Base-by-base conservation (phyloP, 306 rosid genomes). In the Hylodesmum podocarpum region DNA sequence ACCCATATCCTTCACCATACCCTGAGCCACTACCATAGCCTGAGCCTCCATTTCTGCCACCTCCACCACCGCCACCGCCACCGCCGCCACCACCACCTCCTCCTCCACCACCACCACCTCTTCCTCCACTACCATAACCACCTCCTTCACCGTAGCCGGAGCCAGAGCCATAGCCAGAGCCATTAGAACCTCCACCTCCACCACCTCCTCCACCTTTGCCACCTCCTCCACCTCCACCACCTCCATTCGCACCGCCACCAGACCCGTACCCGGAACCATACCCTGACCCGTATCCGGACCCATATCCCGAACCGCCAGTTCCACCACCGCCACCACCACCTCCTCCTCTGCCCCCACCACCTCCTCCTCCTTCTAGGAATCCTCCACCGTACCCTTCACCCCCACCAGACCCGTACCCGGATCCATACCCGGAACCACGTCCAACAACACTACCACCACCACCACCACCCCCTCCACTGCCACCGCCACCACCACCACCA, bases 261-360 rank as follows among this genome's bases (percentile, higher is more conserved):
- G 62, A 34, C 36, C 96, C 90, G 0, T 80, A 85, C 0, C 94
- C 97, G 13, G 86, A 73, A 0, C 84, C 79, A 14, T 65, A 80
- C 5, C 96, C 91, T 0, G 85, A 79, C 0, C 88, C 92, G 31
- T 79, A 57, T 5, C 92, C 95, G 0, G 86, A 88, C 18, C 97
- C 97, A 29, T 75, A 79, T 28, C 91, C 91, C 2, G 82, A 82
- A 14, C 96, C 89, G 13, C 44, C 76, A 22, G 71, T 81, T 73
- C 89, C 85, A 0, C 91, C 88, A 0, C 88, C 86, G 0, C 88
- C 86, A 0, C 91, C 86, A 0, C 91, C 86, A 0, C 91, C 91
- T 0, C 88, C 84, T 0, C 90, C 91, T 1, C 61, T 37, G 0
- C 90, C 82, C 1, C 75, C 78, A 1, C 95, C 86, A 1, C 75